phyloP scores from a whole-genome alignment of 192 early-diverging fungal species.

The Coemansia sp. region DNA sequence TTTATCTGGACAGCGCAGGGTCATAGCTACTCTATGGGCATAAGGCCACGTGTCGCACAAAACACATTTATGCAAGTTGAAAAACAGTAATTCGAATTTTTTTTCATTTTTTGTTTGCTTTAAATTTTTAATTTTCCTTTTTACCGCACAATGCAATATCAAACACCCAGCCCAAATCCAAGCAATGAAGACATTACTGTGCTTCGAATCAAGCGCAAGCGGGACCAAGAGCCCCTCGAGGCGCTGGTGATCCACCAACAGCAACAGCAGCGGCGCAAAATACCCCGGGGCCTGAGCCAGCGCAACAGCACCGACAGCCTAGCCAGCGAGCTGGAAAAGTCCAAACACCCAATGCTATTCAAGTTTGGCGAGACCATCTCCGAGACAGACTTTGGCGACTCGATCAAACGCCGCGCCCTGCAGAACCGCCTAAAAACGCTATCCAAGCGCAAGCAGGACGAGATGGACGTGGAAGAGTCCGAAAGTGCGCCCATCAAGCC shows the following conservation, averaged over 20 bases:
- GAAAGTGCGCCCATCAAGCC: neutral
- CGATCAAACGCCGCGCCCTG: constrained; percentile 54
- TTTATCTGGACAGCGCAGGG: too few relatives aligned
- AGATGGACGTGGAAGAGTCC: constrained; percentile 11
- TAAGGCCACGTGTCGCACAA: too few relatives aligned
- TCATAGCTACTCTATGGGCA: too few relatives aligned
- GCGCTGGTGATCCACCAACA: constrained; percentile 52
- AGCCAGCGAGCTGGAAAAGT: constrained; percentile 11
- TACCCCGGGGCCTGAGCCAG: neutral
- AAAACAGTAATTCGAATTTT: neutral
- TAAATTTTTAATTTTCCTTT: neutral
- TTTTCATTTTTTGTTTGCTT: neutral
- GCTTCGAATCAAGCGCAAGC: constrained; percentile 75
- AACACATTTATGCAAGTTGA: too few relatives aligned
- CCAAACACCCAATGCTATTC: constrained; percentile 53
- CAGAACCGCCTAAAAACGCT: constrained; percentile 37
- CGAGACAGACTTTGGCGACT: constrained; percentile 59
- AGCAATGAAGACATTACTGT: constrained; percentile 52
- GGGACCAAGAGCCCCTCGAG: constrained; percentile 70
- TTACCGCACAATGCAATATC: constrained; percentile 4
- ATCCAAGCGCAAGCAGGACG: neutral
- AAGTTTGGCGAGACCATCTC: constrained; percentile 66
- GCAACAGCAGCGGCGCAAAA: constrained; percentile 4
- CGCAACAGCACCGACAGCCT: constrained; percentile 13
- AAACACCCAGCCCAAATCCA: neutral